Percentiles rank a stretch among this genome's conserved stretches.
Conservation (phyloP, 2,329 filamentous ascomycete species). For the Aspergillus latus region DNA sequence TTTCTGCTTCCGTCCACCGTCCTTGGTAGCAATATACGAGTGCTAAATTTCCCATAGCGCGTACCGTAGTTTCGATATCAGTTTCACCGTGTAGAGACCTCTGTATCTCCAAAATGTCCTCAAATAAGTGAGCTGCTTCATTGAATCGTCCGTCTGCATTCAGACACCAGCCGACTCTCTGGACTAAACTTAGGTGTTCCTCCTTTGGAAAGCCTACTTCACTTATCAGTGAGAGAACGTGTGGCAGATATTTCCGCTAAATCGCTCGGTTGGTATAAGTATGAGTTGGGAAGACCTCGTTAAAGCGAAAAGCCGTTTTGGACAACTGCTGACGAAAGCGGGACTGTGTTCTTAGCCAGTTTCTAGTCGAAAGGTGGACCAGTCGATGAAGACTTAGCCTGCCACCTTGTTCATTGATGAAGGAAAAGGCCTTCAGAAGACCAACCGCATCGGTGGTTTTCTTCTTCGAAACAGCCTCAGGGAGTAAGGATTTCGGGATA, state of each 20-base stretch:
- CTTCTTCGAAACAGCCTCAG: neutral
- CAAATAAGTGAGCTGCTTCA: neutral
- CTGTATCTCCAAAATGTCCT: neutral
- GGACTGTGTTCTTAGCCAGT: neutral
- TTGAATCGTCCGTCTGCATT: neutral
- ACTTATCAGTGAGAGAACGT: conserved; percentile 12
- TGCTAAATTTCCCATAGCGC: neutral
- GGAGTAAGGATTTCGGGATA: conserved; percentile 29
- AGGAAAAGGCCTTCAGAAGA: conserved; percentile 13
- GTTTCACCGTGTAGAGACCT: neutral
- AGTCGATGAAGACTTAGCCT: conserved; percentile 30
- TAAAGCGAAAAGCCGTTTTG: conserved; percentile 4
- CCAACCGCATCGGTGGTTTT: conserved; percentile 21
- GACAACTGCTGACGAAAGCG: conserved; percentile 9
- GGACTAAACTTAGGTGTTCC: neutral
- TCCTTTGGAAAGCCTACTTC: conserved; percentile 5
- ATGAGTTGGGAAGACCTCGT: neutral
- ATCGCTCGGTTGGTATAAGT: neutral
- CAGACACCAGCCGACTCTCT: conserved; percentile 15
- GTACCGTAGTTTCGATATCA: neutral
- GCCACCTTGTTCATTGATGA: neutral
- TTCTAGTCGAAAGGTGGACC: conserved; percentile 24
- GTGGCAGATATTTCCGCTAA: conserved; percentile 19
- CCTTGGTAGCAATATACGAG: conserved; percentile 11
- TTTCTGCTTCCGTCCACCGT: conserved; percentile 20